A percentile compares a stretch with the other conserved stretches of the same genome.
Conservation (phyloP, 192 early-diverging fungal species). For the Diversispora epigaea region DNA sequence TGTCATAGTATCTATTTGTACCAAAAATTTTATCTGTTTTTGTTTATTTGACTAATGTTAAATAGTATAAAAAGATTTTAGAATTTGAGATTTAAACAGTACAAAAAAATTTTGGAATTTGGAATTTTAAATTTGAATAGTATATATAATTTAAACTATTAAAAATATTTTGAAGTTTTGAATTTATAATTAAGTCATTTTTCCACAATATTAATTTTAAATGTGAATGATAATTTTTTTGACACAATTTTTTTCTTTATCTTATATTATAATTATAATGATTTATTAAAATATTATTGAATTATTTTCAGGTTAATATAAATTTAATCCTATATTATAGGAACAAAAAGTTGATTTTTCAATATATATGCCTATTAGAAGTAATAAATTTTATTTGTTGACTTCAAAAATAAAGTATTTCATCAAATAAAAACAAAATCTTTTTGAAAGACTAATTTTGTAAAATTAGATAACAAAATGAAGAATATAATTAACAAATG, state of each 20-base stretch:
- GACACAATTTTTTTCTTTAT: background rate
- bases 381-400: slow-evolving; percentile 2
- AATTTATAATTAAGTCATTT: background rate
- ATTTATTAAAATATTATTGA: background rate
- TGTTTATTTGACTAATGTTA: no score
- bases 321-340: slow-evolving; percentile 23
- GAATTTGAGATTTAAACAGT: no score
- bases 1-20: no score
- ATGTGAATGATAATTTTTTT: slow-evolving; percentile 1
- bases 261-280: background rate
- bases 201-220: slow-evolving; percentile 9
- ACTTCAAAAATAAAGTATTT: background rate
- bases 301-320: slow-evolving; percentile 14
- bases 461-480: slow-evolving; percentile 29
- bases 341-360: slow-evolving; percentile 18
- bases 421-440: slow-evolving; percentile 23
- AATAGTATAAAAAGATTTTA: no score
- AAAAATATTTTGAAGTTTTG: no score
- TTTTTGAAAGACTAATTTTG: slow-evolving; percentile 4
- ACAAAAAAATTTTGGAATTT: no score
- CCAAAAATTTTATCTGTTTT: no score
- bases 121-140: no score
- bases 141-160: no score
- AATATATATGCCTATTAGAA: slow-evolving; percentile 17
- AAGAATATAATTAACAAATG: slow-evolving; percentile 18